These are phyloP conservation scores for Colletotrichum australisinense DNA, from an alignment of 2,329 filamentous ascomycete species.

Conservation along the genomic window DNA sequence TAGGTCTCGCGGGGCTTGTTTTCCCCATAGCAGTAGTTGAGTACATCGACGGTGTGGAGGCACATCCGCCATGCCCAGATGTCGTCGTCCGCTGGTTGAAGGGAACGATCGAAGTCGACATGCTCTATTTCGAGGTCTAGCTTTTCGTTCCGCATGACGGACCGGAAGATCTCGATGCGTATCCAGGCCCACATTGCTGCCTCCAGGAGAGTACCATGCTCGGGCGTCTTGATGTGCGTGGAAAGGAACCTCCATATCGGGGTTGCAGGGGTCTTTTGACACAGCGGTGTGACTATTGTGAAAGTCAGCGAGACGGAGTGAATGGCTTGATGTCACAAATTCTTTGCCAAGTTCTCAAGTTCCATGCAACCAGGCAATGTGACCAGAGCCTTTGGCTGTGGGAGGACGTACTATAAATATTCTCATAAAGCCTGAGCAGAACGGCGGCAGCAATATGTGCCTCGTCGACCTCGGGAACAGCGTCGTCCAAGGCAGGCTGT, in stretches of 20 bases:
- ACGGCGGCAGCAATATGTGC: conserved; percentile 3
- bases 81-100: conserved; percentile 6
- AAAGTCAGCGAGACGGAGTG: too few species aligned
- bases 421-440: conserved; percentile 4
- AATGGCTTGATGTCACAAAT: too few species aligned
- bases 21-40: conserved; percentile 42
- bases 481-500: not conserved
- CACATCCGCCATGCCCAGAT: conserved; percentile 39
- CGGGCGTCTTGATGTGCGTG: not conserved
- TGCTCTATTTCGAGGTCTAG: not conserved
- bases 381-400: too few species aligned
- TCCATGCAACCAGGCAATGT: too few species aligned
- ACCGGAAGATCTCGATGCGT: conserved; percentile 2
- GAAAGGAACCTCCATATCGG: conserved; percentile 5
- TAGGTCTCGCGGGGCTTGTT: conserved; percentile 37
- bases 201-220: not conserved
- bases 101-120: not conserved
- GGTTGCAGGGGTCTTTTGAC: not conserved
- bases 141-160: conserved; percentile 8
- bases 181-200: conserved; percentile 6
- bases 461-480: not conserved
- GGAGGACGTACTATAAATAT: not conserved
- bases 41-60: conserved; percentile 38
- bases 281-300: not conserved
- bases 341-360: too few species aligned